Base-by-base conservation (phyloP, 2,329 filamentous ascomycete species). In the Phaeoacremonium minimum region DNA sequence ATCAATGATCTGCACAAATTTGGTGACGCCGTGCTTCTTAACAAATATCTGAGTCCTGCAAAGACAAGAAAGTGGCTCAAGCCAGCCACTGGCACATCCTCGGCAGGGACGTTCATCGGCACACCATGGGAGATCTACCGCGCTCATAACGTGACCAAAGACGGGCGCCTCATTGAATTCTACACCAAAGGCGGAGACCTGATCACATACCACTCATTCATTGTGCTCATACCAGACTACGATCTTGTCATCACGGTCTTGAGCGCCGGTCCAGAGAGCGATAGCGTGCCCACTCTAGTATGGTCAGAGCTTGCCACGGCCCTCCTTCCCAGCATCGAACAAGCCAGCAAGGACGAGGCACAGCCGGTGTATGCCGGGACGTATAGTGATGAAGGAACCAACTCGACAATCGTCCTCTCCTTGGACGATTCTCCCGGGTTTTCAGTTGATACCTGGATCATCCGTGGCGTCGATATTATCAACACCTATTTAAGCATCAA, bases 141-240 rank as follows among this genome's bases (percentile, higher is more conserved):
- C 18, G 54, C 57, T 6, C 47, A 45, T 6, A 58, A 47, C 3
- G 46, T 53, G 28, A 60, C 60, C 5, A 43, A 50, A 0, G 61
- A 64, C 39, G 55, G 59, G 17, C 61, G 65, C 4, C 45, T 66
- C 1, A 49, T 71, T 12, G 67, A 73, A 17, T 35, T 73, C 3
- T 71, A 71, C 49, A 62, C 64, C 16, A 75, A 74, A 46, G 52
- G 47, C 3, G 71, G 70, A 4, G 62, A 64, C 37, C 42, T 69
- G 4, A 60, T 62, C 13, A 37, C 49, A 12, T 73, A 71, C 48
- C 58, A 64, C 44, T 47, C 60, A 4, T 44, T 54, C 3, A 44
- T 70, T 0, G 60, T 55, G 14, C 46, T 74, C 3, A 49, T 74
- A 1, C 67, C 69, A 0, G 67, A 73, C 43, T 71, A 72, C 44